A percentile compares a stretch with the other conserved stretches of the same genome.
phyloP scores from a whole-genome alignment of 2,329 filamentous ascomycete species.

The Biscogniauxia mediterranea region DNA sequence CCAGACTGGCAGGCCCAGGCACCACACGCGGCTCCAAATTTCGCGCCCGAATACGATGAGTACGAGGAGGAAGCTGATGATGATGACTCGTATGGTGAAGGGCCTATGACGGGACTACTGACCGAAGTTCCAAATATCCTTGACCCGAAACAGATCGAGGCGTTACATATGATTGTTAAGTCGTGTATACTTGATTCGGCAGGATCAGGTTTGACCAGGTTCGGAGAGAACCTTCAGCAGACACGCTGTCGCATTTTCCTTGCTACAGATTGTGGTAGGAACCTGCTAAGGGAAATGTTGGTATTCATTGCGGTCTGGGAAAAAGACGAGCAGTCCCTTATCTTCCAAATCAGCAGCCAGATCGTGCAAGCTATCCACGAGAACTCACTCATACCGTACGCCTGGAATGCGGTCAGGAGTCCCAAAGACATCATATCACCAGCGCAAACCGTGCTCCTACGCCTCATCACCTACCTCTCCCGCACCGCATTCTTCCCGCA shows the following conservation, averaged over 20 bases:
- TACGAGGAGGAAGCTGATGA: constrained; percentile 54
- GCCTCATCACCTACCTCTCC: constrained; percentile 87
- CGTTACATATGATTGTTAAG: constrained; percentile 95
- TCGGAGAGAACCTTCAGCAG: constrained; percentile 82
- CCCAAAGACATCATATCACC: constrained; percentile 96
- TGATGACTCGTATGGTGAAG: constrained; percentile 76
- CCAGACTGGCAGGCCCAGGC: constrained; percentile 39
- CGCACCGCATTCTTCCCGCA: constrained; percentile 50
- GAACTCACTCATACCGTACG: constrained; percentile 84
- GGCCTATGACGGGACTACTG: constrained; percentile 76
- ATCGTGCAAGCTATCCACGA: constrained; percentile 92
- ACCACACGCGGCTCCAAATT: constrained; percentile 39
- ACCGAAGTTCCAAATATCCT: constrained; percentile 94
- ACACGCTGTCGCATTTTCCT: constrained; percentile 87
- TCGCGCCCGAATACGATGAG: constrained; percentile 48
- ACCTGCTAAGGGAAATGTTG: constrained; percentile 82
- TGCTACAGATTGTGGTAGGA: constrained; percentile 85
- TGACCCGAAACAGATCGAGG: constrained; percentile 92
- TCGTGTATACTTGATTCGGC: constrained; percentile 85
- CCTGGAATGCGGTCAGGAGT: constrained; percentile 87
- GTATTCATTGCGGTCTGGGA: constrained; percentile 99
- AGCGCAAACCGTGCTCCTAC: constrained; percentile 88
- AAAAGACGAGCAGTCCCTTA: constrained; percentile 86
- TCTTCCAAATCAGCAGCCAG: constrained; percentile 94
- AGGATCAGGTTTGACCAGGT: constrained; percentile 64